Percentiles rank a stretch among this genome's conserved stretches.
These are phyloP conservation scores for Aureobasidium sp. DNA, from an alignment of 2,329 filamentous ascomycete genomes.

Conservation along the genomic window DNA sequence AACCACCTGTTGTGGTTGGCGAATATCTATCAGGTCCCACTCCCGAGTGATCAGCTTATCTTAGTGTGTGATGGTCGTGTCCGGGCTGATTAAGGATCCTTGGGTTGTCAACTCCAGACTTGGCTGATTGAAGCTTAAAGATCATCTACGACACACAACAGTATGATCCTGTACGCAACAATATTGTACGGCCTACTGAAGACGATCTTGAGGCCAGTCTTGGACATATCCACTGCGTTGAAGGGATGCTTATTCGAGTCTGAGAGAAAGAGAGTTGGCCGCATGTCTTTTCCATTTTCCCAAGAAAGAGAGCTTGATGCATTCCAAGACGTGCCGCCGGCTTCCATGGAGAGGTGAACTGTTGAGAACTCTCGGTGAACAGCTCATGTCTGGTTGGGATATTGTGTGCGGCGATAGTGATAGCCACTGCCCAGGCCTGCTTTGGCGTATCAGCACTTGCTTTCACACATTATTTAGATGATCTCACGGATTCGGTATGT, in stretches of 20 bases:
- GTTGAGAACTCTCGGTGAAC: not conserved
- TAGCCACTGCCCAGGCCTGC: not conserved
- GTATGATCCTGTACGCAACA: not conserved
- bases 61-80: not conserved
- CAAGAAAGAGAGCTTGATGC: slow-evolving; percentile 23
- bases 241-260: not conserved
- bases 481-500: not conserved
- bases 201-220: not conserved
- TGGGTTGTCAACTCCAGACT: not conserved
- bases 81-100: no score
- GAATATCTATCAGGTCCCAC: not conserved
- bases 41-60: not conserved
- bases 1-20: not conserved
- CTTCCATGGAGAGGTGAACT: not conserved
- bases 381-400: not conserved
- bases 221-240: not conserved
- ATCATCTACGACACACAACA: not conserved
- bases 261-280: not conserved
- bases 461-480: not conserved
- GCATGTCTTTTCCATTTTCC: not conserved
- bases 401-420: not conserved
- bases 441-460: not conserved
- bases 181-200: not conserved
- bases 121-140: not conserved
- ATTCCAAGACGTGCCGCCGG: not conserved